Conservation (phyloP, 2,329 filamentous ascomycete genomes). For the Nemania sp. region DNA sequence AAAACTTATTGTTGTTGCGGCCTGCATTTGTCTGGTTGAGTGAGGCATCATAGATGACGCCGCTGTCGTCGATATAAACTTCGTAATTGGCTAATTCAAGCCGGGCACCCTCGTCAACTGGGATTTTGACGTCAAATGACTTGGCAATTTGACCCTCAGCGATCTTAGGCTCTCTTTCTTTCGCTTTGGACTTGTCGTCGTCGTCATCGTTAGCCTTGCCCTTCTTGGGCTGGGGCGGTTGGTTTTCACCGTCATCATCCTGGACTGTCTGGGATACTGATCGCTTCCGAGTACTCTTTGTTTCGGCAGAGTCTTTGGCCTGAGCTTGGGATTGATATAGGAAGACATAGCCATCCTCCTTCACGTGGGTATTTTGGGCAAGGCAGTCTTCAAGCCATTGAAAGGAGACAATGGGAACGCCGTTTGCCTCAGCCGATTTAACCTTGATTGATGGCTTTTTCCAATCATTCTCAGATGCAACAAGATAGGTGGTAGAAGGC, state of each 20-base stretch:
- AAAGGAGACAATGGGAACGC: constrained; percentile 60
- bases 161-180: constrained; percentile 13
- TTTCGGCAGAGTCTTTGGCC: constrained; percentile 10
- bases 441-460: constrained; percentile 57
- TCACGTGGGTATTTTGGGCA: constrained; percentile 45
- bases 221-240: constrained; percentile 36
- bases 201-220: constrained; percentile 38
- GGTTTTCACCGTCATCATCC: constrained; percentile 32
- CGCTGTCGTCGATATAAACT: constrained; percentile 69
- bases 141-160: constrained; percentile 53
- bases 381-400: constrained; percentile 67
- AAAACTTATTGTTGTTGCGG: constrained; percentile 83
- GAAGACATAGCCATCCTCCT: constrained; percentile 41
- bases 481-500: constrained; percentile 58
- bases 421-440: constrained; percentile 50
- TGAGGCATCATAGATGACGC: constrained; percentile 76
- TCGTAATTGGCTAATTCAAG: constrained; percentile 45
- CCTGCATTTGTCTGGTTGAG: constrained; percentile 77
- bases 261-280: constrained; percentile 23
- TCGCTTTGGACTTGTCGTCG: constrained; percentile 24
- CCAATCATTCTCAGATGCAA: constrained; percentile 59
- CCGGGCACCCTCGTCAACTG: constrained; percentile 52
- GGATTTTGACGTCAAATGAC: constrained; percentile 51
- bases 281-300: constrained; percentile 34
- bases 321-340: constrained; percentile 16